phyloP scores from a whole-genome alignment of 2,329 filamentous ascomycete species.

The Cryphonectria naterciae region DNA sequence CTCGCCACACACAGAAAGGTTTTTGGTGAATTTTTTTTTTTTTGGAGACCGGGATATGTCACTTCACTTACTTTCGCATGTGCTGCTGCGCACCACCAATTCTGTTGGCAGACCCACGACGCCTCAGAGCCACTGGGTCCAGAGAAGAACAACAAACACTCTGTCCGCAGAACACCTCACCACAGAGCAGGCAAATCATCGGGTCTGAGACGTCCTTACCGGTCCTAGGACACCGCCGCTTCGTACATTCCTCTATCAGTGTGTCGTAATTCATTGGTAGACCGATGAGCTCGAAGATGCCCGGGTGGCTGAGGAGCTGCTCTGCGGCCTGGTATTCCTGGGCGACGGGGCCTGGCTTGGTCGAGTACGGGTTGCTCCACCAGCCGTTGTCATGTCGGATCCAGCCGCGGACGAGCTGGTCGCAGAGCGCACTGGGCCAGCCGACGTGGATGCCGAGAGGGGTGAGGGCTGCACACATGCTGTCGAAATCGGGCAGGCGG shows the following conservation, averaged over 20 bases:
- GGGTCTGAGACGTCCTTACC: conserved; percentile 92
- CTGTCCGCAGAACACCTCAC: conserved; percentile 95
- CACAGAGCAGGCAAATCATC: conserved; percentile 90
- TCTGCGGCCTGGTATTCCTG: conserved; percentile 9
- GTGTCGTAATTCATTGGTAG: conserved; percentile 90
- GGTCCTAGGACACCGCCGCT: conserved; percentile 81
- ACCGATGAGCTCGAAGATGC: conserved; percentile 91
- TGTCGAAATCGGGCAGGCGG: conserved; percentile 75
- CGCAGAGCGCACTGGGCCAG: conserved; percentile 51
- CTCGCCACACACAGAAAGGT: too few relatives aligned
- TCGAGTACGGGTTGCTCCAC: conserved; percentile 3
- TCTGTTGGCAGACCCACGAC: conserved; percentile 47
- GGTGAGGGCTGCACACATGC: conserved; percentile 70
- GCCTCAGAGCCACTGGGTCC: conserved; percentile 46
- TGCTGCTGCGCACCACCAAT: conserved; percentile 91
- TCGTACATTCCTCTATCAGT: conserved; percentile 89
- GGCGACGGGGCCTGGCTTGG: not conserved
- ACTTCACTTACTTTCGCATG: conserved; percentile 72
- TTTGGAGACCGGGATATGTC: too few relatives aligned
- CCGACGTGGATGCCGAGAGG: conserved; percentile 48
- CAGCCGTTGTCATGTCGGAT: conserved; percentile 61
- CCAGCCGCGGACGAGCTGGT: conserved; percentile 68
- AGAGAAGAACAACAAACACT: conserved; percentile 84
- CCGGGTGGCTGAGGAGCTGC: conserved; percentile 71
- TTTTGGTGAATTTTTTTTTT: too few relatives aligned